These are phyloP conservation scores for Fraxinus excelsior DNA, from an alignment of 257 asterid species.

Conservation along the genomic window DNA sequence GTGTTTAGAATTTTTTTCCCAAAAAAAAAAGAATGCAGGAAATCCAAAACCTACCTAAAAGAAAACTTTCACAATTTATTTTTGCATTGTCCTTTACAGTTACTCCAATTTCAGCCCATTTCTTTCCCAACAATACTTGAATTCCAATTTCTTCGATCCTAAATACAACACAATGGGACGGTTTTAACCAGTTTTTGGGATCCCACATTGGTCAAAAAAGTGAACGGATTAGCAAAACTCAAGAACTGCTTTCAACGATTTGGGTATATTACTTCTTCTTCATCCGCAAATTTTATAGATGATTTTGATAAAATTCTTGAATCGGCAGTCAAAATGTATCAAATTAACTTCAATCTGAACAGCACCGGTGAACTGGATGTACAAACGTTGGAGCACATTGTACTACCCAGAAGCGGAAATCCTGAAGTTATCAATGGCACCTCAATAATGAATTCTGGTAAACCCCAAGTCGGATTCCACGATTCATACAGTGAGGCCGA, in stretches of 20 bases:
- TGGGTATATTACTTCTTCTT: slow-evolving; percentile 53
- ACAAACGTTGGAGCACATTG: slow-evolving; percentile 47
- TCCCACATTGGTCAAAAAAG: slow-evolving; percentile 52
- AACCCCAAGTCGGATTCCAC: slow-evolving; percentile 26
- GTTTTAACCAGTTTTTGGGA: slow-evolving; percentile 45
- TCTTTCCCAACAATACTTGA: slow-evolving; percentile 43
- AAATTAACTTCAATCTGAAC: slow-evolving; percentile 69
- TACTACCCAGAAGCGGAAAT: slow-evolving; percentile 69
- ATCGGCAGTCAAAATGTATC: slow-evolving; percentile 56
- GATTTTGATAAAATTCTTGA: slow-evolving; percentile 60
- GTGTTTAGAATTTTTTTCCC: no score
- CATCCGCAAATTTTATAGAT: slow-evolving; percentile 49
- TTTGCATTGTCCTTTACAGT: slow-evolving; percentile 18
- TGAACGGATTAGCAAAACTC: slow-evolving; percentile 46
- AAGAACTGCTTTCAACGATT: slow-evolving; percentile 64
- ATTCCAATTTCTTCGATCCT: slow-evolving; percentile 33
- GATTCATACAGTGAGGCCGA: slow-evolving; percentile 38
- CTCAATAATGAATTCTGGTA: slow-evolving; percentile 48
- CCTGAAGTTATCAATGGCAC: slow-evolving; percentile 68
- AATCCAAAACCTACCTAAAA: no score
- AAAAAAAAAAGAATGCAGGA: no score
- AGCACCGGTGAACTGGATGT: slow-evolving; percentile 48
- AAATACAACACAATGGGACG: slow-evolving; percentile 54
- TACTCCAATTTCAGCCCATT: slow-evolving; percentile 31
- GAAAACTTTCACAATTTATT: not conserved